phyloP scores from a whole-genome alignment of 345 rosid species.

The Murraya koenigii region DNA sequence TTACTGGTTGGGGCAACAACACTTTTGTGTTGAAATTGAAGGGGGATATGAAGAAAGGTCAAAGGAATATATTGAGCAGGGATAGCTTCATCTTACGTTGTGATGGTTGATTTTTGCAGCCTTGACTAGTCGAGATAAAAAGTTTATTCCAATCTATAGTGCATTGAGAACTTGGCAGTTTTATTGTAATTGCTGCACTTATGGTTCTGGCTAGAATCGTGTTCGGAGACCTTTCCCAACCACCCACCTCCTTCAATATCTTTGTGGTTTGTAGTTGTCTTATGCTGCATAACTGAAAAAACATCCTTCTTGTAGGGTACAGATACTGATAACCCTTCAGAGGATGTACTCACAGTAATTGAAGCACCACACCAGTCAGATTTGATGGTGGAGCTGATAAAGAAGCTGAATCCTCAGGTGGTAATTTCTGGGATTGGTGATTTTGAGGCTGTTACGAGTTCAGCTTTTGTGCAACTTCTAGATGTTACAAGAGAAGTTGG shows the following conservation, averaged over 20 bases:
- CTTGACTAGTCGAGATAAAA: background rate
- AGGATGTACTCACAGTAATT: constrained; percentile 71
- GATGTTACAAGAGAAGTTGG: constrained; percentile 79
- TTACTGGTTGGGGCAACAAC: background rate
- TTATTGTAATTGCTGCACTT: background rate
- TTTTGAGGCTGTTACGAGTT: constrained; percentile 86
- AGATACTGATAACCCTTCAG: constrained; percentile 37
- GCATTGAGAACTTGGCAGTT: background rate
- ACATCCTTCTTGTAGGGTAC: constrained; percentile 37
- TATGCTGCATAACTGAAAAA: background rate
- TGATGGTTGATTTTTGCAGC: background rate
- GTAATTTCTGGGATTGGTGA: constrained; percentile 88
- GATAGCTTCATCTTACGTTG: background rate
- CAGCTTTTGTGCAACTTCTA: constrained; percentile 82
- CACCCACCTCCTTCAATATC: background rate
- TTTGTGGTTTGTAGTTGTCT: background rate
- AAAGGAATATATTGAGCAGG: background rate
- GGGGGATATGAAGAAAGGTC: background rate
- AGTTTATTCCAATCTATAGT: background rate
- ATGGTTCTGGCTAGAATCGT: background rate
- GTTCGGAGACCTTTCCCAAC: background rate
- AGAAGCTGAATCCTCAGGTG: constrained; percentile 86
- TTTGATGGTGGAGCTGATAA: constrained; percentile 83
- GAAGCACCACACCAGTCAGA: constrained; percentile 94
- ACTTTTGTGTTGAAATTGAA: background rate